Base-by-base conservation (phyloP, 2,329 filamentous ascomycete genomes). In the Beauveria sp. region DNA sequence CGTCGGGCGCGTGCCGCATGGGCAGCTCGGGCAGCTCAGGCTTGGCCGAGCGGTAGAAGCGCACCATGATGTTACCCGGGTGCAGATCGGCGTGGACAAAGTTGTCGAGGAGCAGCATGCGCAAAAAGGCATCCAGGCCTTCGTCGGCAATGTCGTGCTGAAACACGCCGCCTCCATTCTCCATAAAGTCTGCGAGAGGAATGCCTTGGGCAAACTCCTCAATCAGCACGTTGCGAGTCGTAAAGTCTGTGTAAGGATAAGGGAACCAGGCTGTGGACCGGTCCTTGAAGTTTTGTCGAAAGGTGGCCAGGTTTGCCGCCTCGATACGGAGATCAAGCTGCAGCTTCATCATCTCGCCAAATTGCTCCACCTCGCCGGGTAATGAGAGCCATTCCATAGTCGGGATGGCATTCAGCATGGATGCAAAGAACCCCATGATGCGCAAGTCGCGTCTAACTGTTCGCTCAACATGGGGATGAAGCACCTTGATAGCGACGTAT, bases 51-150 rank as follows among this genome's bases (percentile, higher is more conserved):
- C 93, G 87, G 75, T 97, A 97, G 77, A 99, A 99, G 64, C 96
- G 91, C 52, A 99, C 93, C 92, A 99, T 97, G 75, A 99, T 97
- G 72, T 99, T 99, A 28, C 94, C 94, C 0, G 94, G 94, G 71
- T 99, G 94, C 34, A 99, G 78, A 71, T 99, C 94, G 5, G 94
- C 93, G 70, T 99, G 94, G 28, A 97, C 88, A 72, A 99, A 99
- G 72, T 99, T 99, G 73, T 99, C 94, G 44, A 99, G 88, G 14
- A 99, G 81, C 18, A 99, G 79, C 94, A 99, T 99, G 69, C 92
- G 91, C 55, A 99, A 77, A 74, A 99, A 99, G 3, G 93, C 92
- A 71, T 99, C 92, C 0, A 99, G 83, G 0, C 94, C 94, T 76
- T 97, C 93, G 62, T 96, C 88, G 3, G 94, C 92, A 64, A 99